Percentiles rank a stretch among this genome's conserved stretches.
These are phyloP conservation scores for Claviceps sp. DNA, from an alignment of 2,329 filamentous ascomycete species.

Conservation along the genomic window DNA sequence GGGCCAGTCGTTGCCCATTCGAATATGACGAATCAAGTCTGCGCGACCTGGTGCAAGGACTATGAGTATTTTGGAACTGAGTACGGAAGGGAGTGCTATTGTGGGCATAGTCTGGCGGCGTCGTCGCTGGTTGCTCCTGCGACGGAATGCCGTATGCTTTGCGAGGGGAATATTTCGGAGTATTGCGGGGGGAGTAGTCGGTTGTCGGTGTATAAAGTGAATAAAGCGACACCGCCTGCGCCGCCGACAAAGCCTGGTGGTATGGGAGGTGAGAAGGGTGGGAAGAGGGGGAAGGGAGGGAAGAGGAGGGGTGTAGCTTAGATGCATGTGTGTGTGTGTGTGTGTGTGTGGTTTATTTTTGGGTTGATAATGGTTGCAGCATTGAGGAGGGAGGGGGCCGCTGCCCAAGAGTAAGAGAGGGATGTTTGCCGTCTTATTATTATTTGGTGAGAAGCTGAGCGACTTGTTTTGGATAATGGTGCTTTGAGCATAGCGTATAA, in stretches of 20 bases:
- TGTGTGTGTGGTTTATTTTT: too few relatives aligned
- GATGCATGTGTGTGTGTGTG: too few relatives aligned
- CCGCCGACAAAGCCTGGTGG: background rate
- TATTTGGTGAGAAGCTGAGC: too few relatives aligned
- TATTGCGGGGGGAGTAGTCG: conserved; percentile 27
- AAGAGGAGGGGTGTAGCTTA: too few relatives aligned
- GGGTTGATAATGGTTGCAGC: too few relatives aligned
- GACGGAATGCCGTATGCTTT: conserved; percentile 27
- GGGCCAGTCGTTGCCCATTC: conserved; percentile 12
- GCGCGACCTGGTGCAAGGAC: conserved; percentile 18
- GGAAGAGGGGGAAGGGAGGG: background rate
- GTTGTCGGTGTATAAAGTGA: conserved; percentile 22
- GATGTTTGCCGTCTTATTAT: too few relatives aligned
- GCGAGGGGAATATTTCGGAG: conserved; percentile 22
- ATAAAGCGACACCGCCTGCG: conserved; percentile 1
- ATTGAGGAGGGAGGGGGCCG: too few relatives aligned
- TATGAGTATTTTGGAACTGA: conserved; percentile 23
- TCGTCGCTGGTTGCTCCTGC: conserved; percentile 16
- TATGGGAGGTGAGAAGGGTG: background rate
- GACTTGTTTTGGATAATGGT: too few relatives aligned
- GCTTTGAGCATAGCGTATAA: too few relatives aligned
- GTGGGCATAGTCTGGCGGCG: conserved; percentile 17
- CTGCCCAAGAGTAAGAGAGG: too few relatives aligned
- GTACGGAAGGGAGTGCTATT: conserved; percentile 25
- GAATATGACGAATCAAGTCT: conserved; percentile 20